phyloP scores from a whole-genome alignment of 805 yeast species.

The Monosporozyma siamensis region DNA sequence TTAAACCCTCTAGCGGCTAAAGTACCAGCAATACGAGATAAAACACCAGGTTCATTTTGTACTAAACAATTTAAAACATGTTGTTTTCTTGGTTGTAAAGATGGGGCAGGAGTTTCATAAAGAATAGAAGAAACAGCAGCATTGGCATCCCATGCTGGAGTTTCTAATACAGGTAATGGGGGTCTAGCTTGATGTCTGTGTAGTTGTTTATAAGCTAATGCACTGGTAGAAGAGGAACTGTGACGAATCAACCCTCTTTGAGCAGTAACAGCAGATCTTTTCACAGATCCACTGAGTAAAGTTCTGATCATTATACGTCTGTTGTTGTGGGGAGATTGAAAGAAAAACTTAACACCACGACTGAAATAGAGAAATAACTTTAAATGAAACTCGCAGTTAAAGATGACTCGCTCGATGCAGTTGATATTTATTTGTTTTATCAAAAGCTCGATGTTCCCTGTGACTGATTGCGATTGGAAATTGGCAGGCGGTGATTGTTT shows the following conservation, averaged over 20 bases:
- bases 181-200: constrained; percentile 84
- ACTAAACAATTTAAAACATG: constrained; percentile 95
- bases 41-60: constrained; percentile 97
- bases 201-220: constrained; percentile 85
- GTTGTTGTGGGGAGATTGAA: constrained; percentile 28
- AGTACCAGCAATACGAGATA: constrained; percentile 86
- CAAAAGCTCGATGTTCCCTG: too few species aligned
- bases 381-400: too few species aligned
- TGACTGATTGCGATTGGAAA: too few species aligned
- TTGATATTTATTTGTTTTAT: too few species aligned
- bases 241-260: constrained; percentile 22
- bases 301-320: constrained; percentile 26
- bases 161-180: constrained; percentile 82
- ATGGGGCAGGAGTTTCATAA: constrained; percentile 70
- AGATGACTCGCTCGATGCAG: too few species aligned
- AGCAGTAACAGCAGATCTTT: neutral
- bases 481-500: too few species aligned
- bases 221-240: constrained; percentile 77
- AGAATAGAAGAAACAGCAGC: constrained; percentile 93
- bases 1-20: constrained; percentile 98
- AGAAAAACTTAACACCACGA: too few species aligned
- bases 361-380: too few species aligned
- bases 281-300: constrained; percentile 8
- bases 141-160: constrained; percentile 93
- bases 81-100: constrained; percentile 55